Evolutionary conservation across 2,329 filamentous ascomycete genomes (phyloP), one percentile per base, ranked within the genome.

Genomic region (Xylaria sp.): DNA sequence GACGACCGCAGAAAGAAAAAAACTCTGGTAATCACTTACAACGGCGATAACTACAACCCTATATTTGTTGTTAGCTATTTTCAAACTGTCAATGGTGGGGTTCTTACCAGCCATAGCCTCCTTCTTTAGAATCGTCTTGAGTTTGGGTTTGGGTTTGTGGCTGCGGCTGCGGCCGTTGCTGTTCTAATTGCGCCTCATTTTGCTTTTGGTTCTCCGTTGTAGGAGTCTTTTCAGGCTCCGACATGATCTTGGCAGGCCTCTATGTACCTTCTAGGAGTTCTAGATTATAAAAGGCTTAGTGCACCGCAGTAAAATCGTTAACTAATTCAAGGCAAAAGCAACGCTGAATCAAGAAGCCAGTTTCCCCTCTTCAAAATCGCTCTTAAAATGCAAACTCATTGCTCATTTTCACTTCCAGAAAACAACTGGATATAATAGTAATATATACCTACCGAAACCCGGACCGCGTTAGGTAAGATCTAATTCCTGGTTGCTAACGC

Each of bases 61-160:
- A 12, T 1, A 34, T 60, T 9, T 28, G 13, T 5, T 45, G 32
- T 48, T 58, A 61, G 39, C 43, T 55, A 34, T 56, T 6, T 62
- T 13, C 46, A 48, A 15, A 20, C 18, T 28, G 34, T 59, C 30
- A 34, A 3, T n/a, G 12, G 18, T 25, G 52, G 15, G 36, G 20
- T n/a, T 74, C 80, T 67, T 52, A 84, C 87, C 87, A 90, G 67
- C 87, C 87, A 79, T 88, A 89, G 25, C 87, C 87, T 46, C 87
- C 87, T 72, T 89, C 86, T 45, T 79, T 78, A 69, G 84, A 81
- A 45, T 81, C 81, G 10, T 70, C 65, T 65, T 76, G 91, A 72
- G 90, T 87, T 8, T 89, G 90, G 72, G 90, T 87, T 8, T 89
- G 90, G 71, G 90, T 88, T 9, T 89, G 90, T n/a, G 43, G 25